phyloP scores from a whole-genome alignment of 2,329 filamentous ascomycete species.

The Elsinoe perseae region DNA sequence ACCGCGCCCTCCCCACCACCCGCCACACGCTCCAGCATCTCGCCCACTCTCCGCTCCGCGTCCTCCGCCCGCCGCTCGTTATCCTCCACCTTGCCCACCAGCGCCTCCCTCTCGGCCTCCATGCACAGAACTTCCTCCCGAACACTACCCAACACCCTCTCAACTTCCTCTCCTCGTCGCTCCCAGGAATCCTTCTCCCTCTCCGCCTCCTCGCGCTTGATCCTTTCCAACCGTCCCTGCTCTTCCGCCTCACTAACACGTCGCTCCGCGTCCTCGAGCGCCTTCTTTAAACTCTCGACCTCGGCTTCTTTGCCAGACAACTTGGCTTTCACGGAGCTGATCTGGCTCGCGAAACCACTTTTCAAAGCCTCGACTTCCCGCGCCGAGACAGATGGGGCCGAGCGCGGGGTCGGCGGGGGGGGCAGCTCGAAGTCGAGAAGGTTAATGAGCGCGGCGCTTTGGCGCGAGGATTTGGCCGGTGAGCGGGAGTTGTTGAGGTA shows the following conservation, averaged over 20 bases:
- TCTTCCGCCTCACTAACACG: constrained; percentile 82
- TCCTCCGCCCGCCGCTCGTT: constrained; percentile 67
- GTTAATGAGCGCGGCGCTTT: constrained; percentile 47
- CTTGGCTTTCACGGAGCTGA: constrained; percentile 87
- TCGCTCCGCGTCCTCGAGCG: constrained; percentile 83
- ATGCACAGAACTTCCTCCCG: constrained; percentile 71
- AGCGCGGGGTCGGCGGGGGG: constrained; percentile 86
- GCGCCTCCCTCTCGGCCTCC: constrained; percentile 72
- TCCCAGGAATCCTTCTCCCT: constrained; percentile 78
- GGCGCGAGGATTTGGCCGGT: constrained; percentile 27
- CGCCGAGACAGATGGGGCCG: constrained; percentile 81
- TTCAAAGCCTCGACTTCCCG: constrained; percentile 90
- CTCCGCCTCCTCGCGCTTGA: constrained; percentile 60
- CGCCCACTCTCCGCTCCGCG: constrained; percentile 43
- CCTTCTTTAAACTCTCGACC: constrained; percentile 75
- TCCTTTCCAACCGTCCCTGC: constrained; percentile 68
- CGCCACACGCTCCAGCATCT: constrained; percentile 61
- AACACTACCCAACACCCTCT: constrained; percentile 68
- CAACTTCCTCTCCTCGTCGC: constrained; percentile 76
- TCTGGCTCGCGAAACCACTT: constrained; percentile 82
- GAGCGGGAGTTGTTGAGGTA: constrained; percentile 37
- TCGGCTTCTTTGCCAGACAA: constrained; percentile 90
- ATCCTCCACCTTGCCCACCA: constrained; percentile 68
- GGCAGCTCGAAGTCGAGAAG: constrained; percentile 87
- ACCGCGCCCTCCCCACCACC: constrained; percentile 36